Evolutionary conservation across 1,139 yeast species (phyloP), one percentile per base, ranked within the genome.

Genomic region (Geotrichum carabidarum): DNA sequence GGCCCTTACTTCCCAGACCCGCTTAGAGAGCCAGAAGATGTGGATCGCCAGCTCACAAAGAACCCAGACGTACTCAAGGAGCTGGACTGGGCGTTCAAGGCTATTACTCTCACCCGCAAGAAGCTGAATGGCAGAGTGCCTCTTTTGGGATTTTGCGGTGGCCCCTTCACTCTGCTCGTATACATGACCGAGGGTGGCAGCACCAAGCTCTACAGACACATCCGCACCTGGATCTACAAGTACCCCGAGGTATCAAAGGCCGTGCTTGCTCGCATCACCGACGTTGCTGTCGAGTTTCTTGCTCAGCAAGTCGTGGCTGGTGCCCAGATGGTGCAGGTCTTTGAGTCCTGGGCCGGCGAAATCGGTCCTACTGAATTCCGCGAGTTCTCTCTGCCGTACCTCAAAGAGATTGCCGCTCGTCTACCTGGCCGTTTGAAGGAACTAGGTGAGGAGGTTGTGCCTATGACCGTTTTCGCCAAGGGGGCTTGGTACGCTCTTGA

Each of bases 101-200:
- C 98, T 37, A 88, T 93, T 61, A 86, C 95, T 3, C 73, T 88
- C 61, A 93, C 99, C 11, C 80, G 99, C 72, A 78, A 76, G 59
- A 88, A 86, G 67, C 78, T 93, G 61, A 73, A 83, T 50, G 99
- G 99, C 49, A 80, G 95, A 65, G 98, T 91, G 15, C 99, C 99
- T 27, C 77, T 93, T 61, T 77, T 93, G 54, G 99, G 99, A 2
- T 93, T 93, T 72, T 88, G 93, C 63, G 99, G 99, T 56, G 97
- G 96, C 12, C 99, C 99, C 57, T 93, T 97, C 97, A 93, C 99
- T 9, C 74, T 93, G 60, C 78, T 93, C 74, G 96, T 91, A 43
- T 93, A 94, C 72, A 94, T 93, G 96, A 84, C 93, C 58, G 99
- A 93, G 72, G 99, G 99, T 50, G 97, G 96, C 63, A 96, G 97